Evolutionary conservation across 148 eudicot genomes (phyloP).

Genomic region (Polygonum aviculare): DNA sequence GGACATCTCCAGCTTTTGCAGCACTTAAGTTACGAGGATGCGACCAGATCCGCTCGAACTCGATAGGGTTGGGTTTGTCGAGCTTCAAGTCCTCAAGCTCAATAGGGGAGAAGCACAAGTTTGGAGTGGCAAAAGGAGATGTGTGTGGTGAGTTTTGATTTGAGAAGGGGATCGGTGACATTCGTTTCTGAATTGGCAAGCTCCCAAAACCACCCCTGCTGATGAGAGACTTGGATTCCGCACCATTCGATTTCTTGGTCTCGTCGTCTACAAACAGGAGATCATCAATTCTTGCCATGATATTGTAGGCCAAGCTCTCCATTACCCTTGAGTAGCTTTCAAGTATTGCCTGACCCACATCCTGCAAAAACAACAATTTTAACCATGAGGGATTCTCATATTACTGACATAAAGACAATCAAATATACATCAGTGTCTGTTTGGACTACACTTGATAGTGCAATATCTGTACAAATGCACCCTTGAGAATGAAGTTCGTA

Average conservation of each 20-base stretch:
- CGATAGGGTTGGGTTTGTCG: conserved; percentile 27
- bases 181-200: conserved; percentile 64
- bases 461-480: not conserved
- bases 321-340: conserved; percentile 46
- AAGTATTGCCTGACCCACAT: conserved; percentile 45
- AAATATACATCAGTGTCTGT: not conserved
- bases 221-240: conserved; percentile 36
- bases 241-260: conserved; percentile 37
- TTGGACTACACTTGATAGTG: too few relatives aligned
- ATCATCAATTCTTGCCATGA: conserved; percentile 40
- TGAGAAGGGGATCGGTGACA: conserved; percentile 91
- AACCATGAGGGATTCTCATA: not conserved
- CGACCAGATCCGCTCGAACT: conserved; percentile 41
- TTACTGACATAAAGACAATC: not conserved
- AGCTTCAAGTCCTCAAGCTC: conserved; percentile 14
- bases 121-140: conserved; percentile 88
- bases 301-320: conserved; percentile 41
- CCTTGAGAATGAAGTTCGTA: not conserved
- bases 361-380: conserved; percentile 17
- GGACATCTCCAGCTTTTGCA: conserved; percentile 43
- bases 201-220: conserved; percentile 63
- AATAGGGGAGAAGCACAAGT: conserved; percentile 74
- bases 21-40: conserved; percentile 42
- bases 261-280: conserved; percentile 69
- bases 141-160: conserved; percentile 69